Conservation (phyloP, 805 yeast genomes). For the Priceomyces medius region DNA sequence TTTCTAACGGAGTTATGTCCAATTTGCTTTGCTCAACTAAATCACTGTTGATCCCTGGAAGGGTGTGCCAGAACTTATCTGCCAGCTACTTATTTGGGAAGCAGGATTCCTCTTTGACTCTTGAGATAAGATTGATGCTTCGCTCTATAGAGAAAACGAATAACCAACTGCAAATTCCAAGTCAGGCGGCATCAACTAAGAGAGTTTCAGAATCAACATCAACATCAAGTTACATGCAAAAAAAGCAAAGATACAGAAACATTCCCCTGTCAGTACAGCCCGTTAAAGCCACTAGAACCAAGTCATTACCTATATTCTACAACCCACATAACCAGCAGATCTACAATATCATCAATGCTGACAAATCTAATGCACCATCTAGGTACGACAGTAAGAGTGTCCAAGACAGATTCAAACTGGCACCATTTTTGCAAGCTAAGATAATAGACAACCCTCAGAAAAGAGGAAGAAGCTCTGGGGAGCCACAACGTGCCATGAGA, state of each 20-base stretch:
- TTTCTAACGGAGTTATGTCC: constrained; percentile 40
- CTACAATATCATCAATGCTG: constrained; percentile 42
- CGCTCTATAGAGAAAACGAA: constrained; percentile 31
- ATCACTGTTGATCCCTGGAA: constrained; percentile 42
- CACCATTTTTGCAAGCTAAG: constrained; percentile 42
- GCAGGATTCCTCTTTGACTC: constrained; percentile 42
- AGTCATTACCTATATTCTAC: constrained; percentile 41
- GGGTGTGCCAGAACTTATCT: constrained; percentile 59
- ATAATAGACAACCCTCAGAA: constrained; percentile 39
- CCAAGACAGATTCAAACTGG: constrained; percentile 46
- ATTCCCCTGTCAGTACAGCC: constrained; percentile 18
- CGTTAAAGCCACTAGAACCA: constrained; percentile 43
- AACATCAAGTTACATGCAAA: constrained; percentile 10
- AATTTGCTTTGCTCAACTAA: constrained; percentile 25
- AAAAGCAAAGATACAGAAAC: constrained; percentile 8
- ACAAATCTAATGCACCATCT: constrained; percentile 36
- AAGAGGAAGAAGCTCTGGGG: constrained; percentile 20
- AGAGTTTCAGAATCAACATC: constrained; percentile 8
- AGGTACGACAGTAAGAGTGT: constrained; percentile 40
- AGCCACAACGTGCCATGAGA: constrained; percentile 41
- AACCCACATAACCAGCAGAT: constrained; percentile 40
- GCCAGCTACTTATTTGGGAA: constrained; percentile 41
- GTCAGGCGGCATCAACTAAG: constrained; percentile 8
- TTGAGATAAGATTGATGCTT: constrained; percentile 56
- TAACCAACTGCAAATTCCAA: constrained; percentile 9